phyloP scores from a whole-genome alignment of 305 asterid genomes.

The Solanum hybrid region DNA sequence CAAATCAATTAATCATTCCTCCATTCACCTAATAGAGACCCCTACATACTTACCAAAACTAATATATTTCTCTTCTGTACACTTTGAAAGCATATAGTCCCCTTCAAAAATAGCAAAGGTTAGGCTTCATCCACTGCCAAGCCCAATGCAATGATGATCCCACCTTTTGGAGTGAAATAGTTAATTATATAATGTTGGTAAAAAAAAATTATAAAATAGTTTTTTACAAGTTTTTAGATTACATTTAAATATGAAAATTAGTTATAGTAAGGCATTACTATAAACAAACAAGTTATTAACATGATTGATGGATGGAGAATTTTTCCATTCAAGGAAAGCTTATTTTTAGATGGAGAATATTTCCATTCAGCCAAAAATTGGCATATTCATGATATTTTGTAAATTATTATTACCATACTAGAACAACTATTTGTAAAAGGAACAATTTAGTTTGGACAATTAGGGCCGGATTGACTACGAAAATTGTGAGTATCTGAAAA shows the following conservation, averaged over 20 bases:
- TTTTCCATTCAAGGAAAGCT: background rate
- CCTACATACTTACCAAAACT: too few relatives aligned
- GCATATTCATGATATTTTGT: background rate
- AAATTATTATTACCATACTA: background rate
- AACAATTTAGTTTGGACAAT: background rate
- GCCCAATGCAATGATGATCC: too few relatives aligned
- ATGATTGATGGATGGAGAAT: background rate
- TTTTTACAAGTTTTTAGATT: background rate
- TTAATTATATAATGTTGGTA: background rate
- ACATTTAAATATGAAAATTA: background rate
- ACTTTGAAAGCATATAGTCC: too few relatives aligned
- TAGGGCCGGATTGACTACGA: background rate
- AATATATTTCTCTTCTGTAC: too few relatives aligned
- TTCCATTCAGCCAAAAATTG: background rate
- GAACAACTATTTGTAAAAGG: background rate
- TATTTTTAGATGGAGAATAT: background rate
- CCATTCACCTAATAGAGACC: too few relatives aligned
- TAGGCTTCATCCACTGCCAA: too few relatives aligned
- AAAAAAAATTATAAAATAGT: background rate
- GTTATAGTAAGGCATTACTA: background rate
- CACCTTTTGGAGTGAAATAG: background rate
- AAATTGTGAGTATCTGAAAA: background rate
- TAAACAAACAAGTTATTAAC: background rate
- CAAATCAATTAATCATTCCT: too few relatives aligned
- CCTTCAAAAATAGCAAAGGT: too few relatives aligned